Percentiles rank a stretch among this genome's conserved stretches.
phyloP scores from a whole-genome alignment of 2,329 filamentous ascomycete genomes.

The Scytalidium lignicola region DNA sequence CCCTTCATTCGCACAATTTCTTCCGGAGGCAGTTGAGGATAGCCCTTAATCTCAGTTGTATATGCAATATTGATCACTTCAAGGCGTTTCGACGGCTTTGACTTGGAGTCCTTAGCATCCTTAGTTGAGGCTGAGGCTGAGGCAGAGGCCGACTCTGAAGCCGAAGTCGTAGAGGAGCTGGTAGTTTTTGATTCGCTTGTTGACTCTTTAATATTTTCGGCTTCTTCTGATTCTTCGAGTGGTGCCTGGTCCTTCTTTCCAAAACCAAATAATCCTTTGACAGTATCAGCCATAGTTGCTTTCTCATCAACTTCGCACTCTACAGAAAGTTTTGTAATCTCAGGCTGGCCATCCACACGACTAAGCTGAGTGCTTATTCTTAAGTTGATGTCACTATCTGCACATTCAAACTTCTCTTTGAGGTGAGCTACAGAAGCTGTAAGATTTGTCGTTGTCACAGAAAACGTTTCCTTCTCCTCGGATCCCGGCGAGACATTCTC shows the following conservation, averaged over 20 bases:
- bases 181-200: slow-evolving; percentile 34
- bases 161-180: slow-evolving; percentile 40
- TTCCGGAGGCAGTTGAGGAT: slow-evolving; percentile 19
- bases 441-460: slow-evolving; percentile 75
- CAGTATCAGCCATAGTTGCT: slow-evolving; percentile 81
- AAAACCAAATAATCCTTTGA: slow-evolving; percentile 95
- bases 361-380: slow-evolving; percentile 72
- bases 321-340: slow-evolving; percentile 68
- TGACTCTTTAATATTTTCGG: slow-evolving; percentile 33
- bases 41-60: slow-evolving; percentile 20
- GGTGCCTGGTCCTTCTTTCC: slow-evolving; percentile 79
- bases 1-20: slow-evolving; percentile 37
- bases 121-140: slow-evolving; percentile 21
- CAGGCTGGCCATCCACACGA: slow-evolving; percentile 71
- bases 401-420: slow-evolving; percentile 69
- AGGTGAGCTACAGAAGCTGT: slow-evolving; percentile 76
- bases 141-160: slow-evolving; percentile 38
- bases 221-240: slow-evolving; percentile 56
- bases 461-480: slow-evolving; percentile 56
- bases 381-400: slow-evolving; percentile 70
- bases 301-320: slow-evolving; percentile 84
- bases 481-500: slow-evolving; percentile 36
- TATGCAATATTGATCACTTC: slow-evolving; percentile 26
- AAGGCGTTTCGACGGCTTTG: slow-evolving; percentile 24
- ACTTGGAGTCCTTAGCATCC: slow-evolving; percentile 16